Base-by-base conservation (phyloP, 805 yeast species). In the Candida stauntonica region DNA sequence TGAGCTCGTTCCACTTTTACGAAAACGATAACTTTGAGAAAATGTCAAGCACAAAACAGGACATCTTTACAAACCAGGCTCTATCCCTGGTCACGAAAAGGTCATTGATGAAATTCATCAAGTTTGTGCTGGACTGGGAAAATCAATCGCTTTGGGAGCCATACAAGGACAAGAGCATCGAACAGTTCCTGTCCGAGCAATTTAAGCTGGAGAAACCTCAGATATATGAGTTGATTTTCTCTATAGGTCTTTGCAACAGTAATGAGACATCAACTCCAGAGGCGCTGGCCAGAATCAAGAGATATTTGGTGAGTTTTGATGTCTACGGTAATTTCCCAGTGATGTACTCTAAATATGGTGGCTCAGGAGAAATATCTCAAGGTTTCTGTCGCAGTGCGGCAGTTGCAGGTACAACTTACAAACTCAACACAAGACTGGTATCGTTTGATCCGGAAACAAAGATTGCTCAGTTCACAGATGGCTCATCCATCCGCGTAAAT, bases 311-410 rank as follows among this genome's bases (percentile, higher is more conserved):
- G 7, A 85, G 96, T 14, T 81, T 86, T 57, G 95, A 89, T 51
- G 86, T 89, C 4, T 93, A 89, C 61, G 99, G 99, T 12, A 83
- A 79, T 47, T 91, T 93, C 71, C 97, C 99, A 3, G 94, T 86
- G 11, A 70, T 91, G 67, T 81, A 81, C 52, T 84, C 95, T 35
- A 91, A 87, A 67, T 91, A 81, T 63, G 99, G 98, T 41, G 94
- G 96, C 3, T 89, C 95, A 0, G 96, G 98, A 37, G 99, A 91
- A 63, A 68, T 91, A 19, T 81, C 95, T 13, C 99, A 91, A 65
- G 99, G 97, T 2, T 91, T 93, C 62, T 91, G 97, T 64, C 74
- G 99, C 52, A 84, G 95, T 41, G 98, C 98, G 4, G 99, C 99
- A 12, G 98, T 91, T 46, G 98, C 93, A 15, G 98, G 98, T 38